phyloP scores from a whole-genome alignment of 2,329 filamentous ascomycete species.

The Alternaria triticimaculans region DNA sequence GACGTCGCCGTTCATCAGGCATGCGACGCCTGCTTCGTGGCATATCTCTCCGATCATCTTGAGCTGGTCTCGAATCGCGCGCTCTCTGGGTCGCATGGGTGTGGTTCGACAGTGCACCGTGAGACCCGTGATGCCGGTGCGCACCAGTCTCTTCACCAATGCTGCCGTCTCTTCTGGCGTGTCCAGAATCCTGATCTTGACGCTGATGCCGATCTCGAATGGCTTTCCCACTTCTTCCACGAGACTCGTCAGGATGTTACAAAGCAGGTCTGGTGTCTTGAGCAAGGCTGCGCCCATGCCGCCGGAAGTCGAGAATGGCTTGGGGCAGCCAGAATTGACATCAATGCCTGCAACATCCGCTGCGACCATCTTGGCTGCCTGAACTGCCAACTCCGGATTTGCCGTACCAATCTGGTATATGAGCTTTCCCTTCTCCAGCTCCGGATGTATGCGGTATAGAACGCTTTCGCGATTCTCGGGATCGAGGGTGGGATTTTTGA shows the following conservation, averaged over 20 bases:
- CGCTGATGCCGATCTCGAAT: constrained; percentile 90
- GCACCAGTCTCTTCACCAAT: constrained; percentile 78
- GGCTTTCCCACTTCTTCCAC: constrained; percentile 78
- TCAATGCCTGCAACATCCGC: constrained; percentile 91
- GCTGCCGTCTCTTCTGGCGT: constrained; percentile 76
- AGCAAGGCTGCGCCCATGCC: constrained; percentile 96
- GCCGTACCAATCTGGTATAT: constrained; percentile 95
- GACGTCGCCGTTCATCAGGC: constrained; percentile 95
- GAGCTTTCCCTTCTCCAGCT: constrained; percentile 73
- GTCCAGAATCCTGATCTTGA: constrained; percentile 91
- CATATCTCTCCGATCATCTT: constrained; percentile 84
- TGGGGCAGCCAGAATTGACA: constrained; percentile 97
- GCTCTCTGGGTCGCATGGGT: constrained; percentile 90
- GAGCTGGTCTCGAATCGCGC: constrained; percentile 84
- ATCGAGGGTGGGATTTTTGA: constrained; percentile 63
- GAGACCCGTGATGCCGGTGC: constrained; percentile 88
- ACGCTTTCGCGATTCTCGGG: constrained; percentile 66
- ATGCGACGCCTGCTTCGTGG: constrained; percentile 83
- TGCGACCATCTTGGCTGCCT: constrained; percentile 84
- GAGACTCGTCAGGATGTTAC: constrained; percentile 80
- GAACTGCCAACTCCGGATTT: constrained; percentile 79
- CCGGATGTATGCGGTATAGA: constrained; percentile 84
- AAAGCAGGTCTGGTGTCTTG: constrained; percentile 81
- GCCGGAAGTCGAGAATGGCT: constrained; percentile 90
- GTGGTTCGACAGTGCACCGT: constrained; percentile 96